Base-by-base conservation (phyloP, 2,329 filamentous ascomycete genomes). In the Diaporthe ilicicola region DNA sequence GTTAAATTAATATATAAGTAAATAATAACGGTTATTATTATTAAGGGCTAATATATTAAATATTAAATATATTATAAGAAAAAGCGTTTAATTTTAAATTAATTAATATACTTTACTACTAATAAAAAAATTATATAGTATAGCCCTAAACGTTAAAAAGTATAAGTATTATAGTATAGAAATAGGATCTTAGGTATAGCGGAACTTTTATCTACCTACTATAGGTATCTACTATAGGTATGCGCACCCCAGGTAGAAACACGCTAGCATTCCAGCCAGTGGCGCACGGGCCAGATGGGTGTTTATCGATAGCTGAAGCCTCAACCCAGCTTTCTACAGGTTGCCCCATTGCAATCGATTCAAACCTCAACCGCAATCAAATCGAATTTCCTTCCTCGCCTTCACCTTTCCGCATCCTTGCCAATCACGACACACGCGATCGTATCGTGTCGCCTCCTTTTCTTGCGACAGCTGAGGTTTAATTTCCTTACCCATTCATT, bases 281-380 rank as follows among this genome's bases (percentile, higher is more conserved):
- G 19, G 19, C 29, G 59, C 59, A 62, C 59, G 59, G 59, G 42
- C 59, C 59, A 48, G 22, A 15, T 6, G 2, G 27, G 19, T 3
- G 17, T 29, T 46, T 48, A 62, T 62, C 59, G 59, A 62, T 62
- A 62, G 46, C 59, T 19, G 19, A 39, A 15, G n/a, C 39, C 37
- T 46, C 56, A 61, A 61, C 56, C 56, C 39, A 61, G 56, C 56
- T 61, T 61, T 34, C 56, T 32, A 42, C 42, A 62, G 59, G 9
- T 62, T 24, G 59, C 59, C 59, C 59, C 42, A 42, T 62, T 46
- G 42, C 42, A 32, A 24, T 62, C 56, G 42, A 48, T 13, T 50
- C 62, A 56, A 50, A 24, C 61, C 22, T 59, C 69, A 29, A 42
- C 61, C 34, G 39, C 61, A 59, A 70, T 50, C 56, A 54, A 50